Conservation (phyloP, 768 basidiomycete genomes). For the Mycena galopus region DNA sequence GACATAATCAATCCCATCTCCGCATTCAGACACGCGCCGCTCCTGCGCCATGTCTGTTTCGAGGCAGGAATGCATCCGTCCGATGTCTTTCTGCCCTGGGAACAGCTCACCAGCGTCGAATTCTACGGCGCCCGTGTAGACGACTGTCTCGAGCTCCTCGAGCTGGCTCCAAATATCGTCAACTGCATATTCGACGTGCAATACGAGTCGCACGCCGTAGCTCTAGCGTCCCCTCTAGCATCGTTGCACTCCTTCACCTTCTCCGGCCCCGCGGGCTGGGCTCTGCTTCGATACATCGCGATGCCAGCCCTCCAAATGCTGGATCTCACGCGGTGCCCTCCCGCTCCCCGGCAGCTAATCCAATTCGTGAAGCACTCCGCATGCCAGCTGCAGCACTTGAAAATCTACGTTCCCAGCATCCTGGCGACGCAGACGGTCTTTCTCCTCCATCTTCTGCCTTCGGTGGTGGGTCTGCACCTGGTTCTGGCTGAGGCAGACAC, state of each 20-base stretch:
- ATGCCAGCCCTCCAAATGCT: constrained; percentile 14
- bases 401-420: constrained; percentile 14
- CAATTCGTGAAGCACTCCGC: constrained; percentile 3
- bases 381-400: constrained; percentile 8
- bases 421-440: background rate
- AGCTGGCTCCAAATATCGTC: background rate
- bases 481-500: constrained; percentile 3
- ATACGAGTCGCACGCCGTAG: constrained; percentile 12
- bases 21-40: constrained; percentile 13
- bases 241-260: constrained; percentile 15
- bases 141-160: constrained; percentile 22
- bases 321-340: constrained; percentile 13
- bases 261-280: constrained; percentile 24
- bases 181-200: constrained; percentile 18
- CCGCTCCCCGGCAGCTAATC: background rate
- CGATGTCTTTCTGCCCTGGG: constrained; percentile 21
- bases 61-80: constrained; percentile 21
- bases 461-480: background rate
- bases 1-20: constrained; percentile 28
- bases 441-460: background rate
- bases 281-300: constrained; percentile 13
- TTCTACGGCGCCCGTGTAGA: constrained; percentile 19
- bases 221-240: constrained; percentile 3
- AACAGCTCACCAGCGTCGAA: constrained; percentile 15
- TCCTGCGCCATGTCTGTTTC: constrained; percentile 13